Base-by-base conservation (phyloP, 345 rosid species). In the Heritiera littoralis region DNA sequence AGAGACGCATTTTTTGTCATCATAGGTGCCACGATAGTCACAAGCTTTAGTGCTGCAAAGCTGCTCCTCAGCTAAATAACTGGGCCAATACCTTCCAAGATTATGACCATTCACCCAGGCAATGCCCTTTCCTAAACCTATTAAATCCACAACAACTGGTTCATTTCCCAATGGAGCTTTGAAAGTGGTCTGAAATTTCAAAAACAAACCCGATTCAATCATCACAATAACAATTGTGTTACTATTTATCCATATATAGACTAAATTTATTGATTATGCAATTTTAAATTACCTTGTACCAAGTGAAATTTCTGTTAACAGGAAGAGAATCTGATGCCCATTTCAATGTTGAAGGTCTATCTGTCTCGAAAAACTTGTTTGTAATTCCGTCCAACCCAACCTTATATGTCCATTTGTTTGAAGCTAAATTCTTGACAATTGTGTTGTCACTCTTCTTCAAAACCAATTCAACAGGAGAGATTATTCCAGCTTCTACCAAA, bases 261-360 rank as follows among this genome's bases (percentile, higher is more conserved):
- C 17, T 54, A 54, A 12, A 48, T 9, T 3, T 54, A 54, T 12
- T 0, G 14, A 54, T 54, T 35, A 35, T 35, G 38, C 3, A 35
- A 35, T 35, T 35, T 43, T 28, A 4, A 35, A 14, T 43, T 76
- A 88, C 89, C 90, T 84, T 88, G 78, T 89, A 89, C 92, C 89
- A 89, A 9, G 85, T 43, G 40, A 86, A 84, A 20, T 55, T 59
- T 38, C 67, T 66, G 59, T 83, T 55, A 0, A 83, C 55, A 9
- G 87, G 88, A 40, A 81, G 81, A 9, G 55, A 17, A 5, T 18
- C 46, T 3, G 55, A 8, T 1, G 63, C 6, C 87, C 87, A 89
- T 18, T 54, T 18, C 6, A 17, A 9, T 8, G 10, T 41, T 38
- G 15, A 71, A 49, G 30, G 10, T 60, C 1, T 55, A 23, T 61